Percentiles rank a stretch among this genome's conserved stretches.
phyloP scores from a whole-genome alignment of 2,329 filamentous ascomycete species.

The Aspergillus pseudonomiae region DNA sequence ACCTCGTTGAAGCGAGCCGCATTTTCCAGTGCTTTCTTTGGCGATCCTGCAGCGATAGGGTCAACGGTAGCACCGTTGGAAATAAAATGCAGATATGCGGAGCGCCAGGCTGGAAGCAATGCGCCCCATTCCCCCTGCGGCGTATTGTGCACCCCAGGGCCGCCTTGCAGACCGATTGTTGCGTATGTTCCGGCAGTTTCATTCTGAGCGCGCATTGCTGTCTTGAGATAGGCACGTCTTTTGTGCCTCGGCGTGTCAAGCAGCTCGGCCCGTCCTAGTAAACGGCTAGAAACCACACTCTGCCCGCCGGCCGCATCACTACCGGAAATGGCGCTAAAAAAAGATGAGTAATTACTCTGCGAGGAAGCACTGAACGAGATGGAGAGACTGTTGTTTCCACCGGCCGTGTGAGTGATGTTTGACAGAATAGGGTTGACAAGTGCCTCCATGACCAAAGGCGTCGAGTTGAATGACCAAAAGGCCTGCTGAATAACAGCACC shows the following conservation, averaged over 20 bases:
- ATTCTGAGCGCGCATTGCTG: constrained; percentile 20
- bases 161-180: constrained; percentile 8
- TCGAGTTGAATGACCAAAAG: constrained; percentile 7
- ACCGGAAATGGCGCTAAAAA: constrained; percentile 26
- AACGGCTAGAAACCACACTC: constrained; percentile 36
- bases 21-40: neutral
- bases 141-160: neutral
- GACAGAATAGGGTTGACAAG: neutral
- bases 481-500: constrained; percentile 6
- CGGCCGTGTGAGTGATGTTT: constrained; percentile 7
- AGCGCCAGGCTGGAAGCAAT: constrained; percentile 33
- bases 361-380: constrained; percentile 7
- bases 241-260: constrained; percentile 17
- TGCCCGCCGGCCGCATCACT: constrained; percentile 33
- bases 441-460: constrained; percentile 3
- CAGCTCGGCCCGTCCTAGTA: constrained; percentile 38
- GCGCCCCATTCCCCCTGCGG: neutral
- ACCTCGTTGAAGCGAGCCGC: constrained; percentile 16
- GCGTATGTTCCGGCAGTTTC: constrained; percentile 21
- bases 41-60: constrained; percentile 1
- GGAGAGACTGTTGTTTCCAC: neutral
- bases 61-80: constrained; percentile 25
- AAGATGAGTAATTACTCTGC: constrained; percentile 28
- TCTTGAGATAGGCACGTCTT: constrained; percentile 14
- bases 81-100: constrained; percentile 36